Evolutionary conservation across 176 grass and related monocot species (phyloP), one percentile per base, ranked within the genome.

Genomic region (Eleusine indica): DNA sequence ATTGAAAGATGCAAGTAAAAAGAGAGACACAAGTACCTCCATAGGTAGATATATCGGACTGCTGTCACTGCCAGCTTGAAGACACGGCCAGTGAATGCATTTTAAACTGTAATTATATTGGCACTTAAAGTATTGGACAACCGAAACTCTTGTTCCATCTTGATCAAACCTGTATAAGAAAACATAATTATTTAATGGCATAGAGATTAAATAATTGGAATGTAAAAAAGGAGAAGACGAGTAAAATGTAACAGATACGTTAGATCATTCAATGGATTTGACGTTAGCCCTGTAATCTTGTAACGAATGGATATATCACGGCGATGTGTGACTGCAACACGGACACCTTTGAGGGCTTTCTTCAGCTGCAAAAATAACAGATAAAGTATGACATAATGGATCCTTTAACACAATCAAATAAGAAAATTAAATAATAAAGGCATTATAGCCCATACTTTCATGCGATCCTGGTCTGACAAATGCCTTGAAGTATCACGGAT

Each of bases 41-140:
- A 98, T 88, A 12, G 93, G 91, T 21, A 98, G 75, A 85, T 91
- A 98, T 17, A 17, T 90, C 0, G 92, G 84, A 38, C 49, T 95
- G 35, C 29, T 86, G 49, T 93, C 85, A 66, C 12, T 93, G 14
- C 95, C 93, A 85, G 87, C 88, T 80, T 89, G 68, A 77, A 98
- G 88, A 70, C 96, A 98, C 43, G 92, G 96, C 90, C 84, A 95
- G 30, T 84, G 40, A 40, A 15, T 47, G 84, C 73, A 82, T 76
- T 77, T 80, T 12, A 98, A 65, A 64, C 8, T 3, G 52, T 19
- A 80, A 16, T 70, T 75, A 62, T 98, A 95, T 68, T 85, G 84
- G 0, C 71, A 35, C 47, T 77, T 82, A 51, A 98, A 98, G 83
- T 98, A 95, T 14, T 93, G 79, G 11, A 93, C 71, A 57, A 98